These are phyloP conservation scores for Claviceps purpurea DNA, from an alignment of 2,329 filamentous ascomycete species.

Conservation along the genomic window DNA sequence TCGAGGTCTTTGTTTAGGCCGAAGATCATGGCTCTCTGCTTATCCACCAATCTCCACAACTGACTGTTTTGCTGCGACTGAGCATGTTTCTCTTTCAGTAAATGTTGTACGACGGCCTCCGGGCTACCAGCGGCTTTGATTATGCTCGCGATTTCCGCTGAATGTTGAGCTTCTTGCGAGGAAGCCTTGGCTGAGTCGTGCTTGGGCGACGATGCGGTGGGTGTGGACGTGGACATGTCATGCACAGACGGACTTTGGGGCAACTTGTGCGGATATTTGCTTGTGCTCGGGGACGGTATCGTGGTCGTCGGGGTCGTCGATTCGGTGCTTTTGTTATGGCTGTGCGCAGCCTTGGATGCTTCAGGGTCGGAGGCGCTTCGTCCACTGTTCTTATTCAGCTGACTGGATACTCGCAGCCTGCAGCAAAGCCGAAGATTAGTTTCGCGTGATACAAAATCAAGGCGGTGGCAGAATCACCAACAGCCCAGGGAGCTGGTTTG, in stretches of 20 bases:
- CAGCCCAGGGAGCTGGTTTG: not conserved
- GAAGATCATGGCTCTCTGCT: conserved; percentile 86
- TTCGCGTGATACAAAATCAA: not conserved
- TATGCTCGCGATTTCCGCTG: conserved; percentile 64
- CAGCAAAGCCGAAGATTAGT: not conserved
- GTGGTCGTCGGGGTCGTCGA: conserved; percentile 35
- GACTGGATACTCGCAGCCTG: conserved; percentile 15
- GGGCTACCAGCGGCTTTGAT: conserved; percentile 77
- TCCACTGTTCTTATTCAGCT: conserved; percentile 42
- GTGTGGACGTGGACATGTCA: conserved; percentile 91
- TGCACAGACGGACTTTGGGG: conserved; percentile 69
- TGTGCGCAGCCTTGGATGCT: conserved; percentile 29
- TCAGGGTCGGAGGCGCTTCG: conserved; percentile 31
- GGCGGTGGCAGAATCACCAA: not conserved
- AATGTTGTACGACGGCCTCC: conserved; percentile 75
- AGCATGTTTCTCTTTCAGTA: conserved; percentile 84
- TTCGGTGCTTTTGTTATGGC: conserved; percentile 23
- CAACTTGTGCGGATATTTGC: conserved; percentile 24
- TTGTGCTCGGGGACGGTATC: conserved; percentile 23
- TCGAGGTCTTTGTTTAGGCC: conserved; percentile 93
- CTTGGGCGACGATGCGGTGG: conserved; percentile 54
- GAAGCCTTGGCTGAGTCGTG: conserved; percentile 37
- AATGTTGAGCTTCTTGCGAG: conserved; percentile 43
- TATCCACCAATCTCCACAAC: conserved; percentile 90
- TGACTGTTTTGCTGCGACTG: conserved; percentile 82